phyloP scores from a whole-genome alignment of 169 alveolate species.

The Plasmodium knowlesi region DNA sequence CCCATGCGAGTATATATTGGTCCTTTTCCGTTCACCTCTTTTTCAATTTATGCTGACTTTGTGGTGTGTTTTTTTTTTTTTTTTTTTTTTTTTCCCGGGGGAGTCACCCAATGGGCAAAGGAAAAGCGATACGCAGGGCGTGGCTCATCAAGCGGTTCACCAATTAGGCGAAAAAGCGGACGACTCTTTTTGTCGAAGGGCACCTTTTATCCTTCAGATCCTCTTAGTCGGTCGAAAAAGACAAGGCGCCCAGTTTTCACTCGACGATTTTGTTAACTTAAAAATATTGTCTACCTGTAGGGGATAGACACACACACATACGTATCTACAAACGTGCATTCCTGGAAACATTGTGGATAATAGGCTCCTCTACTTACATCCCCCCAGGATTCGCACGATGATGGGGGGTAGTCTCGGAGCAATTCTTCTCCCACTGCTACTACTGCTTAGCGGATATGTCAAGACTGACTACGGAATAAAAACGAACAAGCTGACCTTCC shows the following conservation, averaged over 20 bases:
- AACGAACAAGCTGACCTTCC: constrained; percentile 39
- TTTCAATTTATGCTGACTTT: background rate
- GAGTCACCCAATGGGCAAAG: background rate
- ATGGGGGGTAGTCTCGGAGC: background rate
- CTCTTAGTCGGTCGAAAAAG: background rate
- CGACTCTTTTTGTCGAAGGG: background rate
- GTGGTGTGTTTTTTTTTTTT: background rate
- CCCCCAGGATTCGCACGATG: background rate
- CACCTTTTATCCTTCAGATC: background rate
- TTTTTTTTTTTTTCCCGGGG: background rate
- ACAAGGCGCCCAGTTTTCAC: background rate
- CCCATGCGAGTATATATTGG: background rate
- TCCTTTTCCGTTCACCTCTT: background rate
- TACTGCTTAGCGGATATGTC: background rate
- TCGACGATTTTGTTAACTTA: background rate
- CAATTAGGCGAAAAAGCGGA: background rate
- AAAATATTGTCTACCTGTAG: background rate
- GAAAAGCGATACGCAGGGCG: background rate
- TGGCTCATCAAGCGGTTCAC: background rate
- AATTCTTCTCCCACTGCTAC: background rate
- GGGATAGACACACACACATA: background rate
- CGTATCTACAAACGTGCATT: background rate
- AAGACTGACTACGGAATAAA: constrained; percentile 33
- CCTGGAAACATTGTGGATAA: too few relatives aligned
- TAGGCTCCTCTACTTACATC: background rate